phyloP scores from a whole-genome alignment of 371 early-diverging fungal genomes.

The Rhizopus microsporus region DNA sequence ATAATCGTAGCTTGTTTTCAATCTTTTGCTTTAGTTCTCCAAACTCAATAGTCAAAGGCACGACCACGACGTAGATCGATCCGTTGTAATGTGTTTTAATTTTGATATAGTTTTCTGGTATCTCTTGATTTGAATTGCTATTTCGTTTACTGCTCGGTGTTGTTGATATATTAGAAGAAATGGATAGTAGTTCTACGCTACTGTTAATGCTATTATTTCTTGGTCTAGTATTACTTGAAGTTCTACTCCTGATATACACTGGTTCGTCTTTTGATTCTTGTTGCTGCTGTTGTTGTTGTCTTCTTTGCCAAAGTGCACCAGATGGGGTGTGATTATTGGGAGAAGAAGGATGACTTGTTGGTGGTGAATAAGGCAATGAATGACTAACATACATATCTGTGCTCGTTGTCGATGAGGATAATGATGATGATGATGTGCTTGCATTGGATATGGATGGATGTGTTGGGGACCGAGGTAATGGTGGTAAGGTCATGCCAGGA shows the following conservation, averaged over 20 bases:
- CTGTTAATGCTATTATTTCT: not conserved
- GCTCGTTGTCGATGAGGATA: not conserved
- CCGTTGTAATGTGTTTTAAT: conserved; percentile 84
- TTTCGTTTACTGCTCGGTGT: conserved; percentile 12
- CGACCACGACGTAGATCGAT: conserved; percentile 86
- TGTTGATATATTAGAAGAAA: conserved; percentile 8
- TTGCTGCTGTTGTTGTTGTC: conserved; percentile 17
- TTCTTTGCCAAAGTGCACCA: conserved; percentile 26
- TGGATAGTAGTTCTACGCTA: conserved; percentile 2
- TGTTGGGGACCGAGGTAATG: conserved; percentile 46
- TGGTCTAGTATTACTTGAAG: not conserved
- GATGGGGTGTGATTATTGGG: conserved; percentile 30
- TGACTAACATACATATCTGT: conserved; percentile 13
- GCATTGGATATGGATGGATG: conserved; percentile 7
- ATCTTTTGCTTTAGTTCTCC: conserved; percentile 75
- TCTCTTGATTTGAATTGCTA: conserved; percentile 8
- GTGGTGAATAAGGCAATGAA: conserved; percentile 50
- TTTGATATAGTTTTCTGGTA: conserved; percentile 50
- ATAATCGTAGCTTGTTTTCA: conserved; percentile 75
- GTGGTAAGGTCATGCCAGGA: conserved; percentile 50
- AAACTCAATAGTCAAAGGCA: conserved; percentile 73
- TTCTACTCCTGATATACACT: not conserved
- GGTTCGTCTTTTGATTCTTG: conserved; percentile 1
- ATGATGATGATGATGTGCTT: conserved; percentile 4
- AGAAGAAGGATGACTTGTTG: conserved; percentile 52